These are phyloP conservation scores for Bassia scoparia DNA, from an alignment of 148 eudicot species.

Conservation along the genomic window DNA sequence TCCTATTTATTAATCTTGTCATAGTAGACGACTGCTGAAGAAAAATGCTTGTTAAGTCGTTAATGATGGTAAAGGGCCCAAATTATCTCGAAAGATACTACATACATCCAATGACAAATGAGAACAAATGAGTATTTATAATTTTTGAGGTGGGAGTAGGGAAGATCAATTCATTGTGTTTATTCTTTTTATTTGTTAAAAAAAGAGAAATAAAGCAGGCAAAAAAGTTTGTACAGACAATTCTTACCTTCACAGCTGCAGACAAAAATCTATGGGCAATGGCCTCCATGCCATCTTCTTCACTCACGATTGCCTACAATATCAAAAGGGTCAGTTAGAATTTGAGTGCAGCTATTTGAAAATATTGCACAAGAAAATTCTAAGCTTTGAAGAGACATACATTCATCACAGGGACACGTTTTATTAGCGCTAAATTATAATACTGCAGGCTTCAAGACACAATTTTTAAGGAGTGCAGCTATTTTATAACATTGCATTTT, in stretches of 20 bases:
- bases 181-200: too few species aligned
- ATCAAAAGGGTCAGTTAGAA: conserved; percentile 13
- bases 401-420: not conserved
- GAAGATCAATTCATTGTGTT: not conserved
- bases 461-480: not conserved
- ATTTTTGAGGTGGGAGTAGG: not conserved
- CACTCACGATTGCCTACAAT: conserved; percentile 78
- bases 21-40: not conserved
- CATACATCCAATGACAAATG: not conserved
- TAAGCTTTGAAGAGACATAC: not conserved
- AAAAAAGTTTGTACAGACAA: not conserved
- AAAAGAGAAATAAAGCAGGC: too few species aligned
- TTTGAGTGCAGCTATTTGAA: not conserved
- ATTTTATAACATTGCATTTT: not conserved
- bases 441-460: too few species aligned
- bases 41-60: not conserved
- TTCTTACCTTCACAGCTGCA: conserved; percentile 71
- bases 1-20: not conserved
- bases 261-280: conserved; percentile 93
- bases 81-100: not conserved
- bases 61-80: not conserved
- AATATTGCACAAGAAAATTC: not conserved
- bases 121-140: not conserved
- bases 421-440: too few species aligned
- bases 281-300: conserved; percentile 96